These are phyloP conservation scores for Podaxis rugospora DNA, from an alignment of 768 basidiomycete genomes.

Conservation along the genomic window DNA sequence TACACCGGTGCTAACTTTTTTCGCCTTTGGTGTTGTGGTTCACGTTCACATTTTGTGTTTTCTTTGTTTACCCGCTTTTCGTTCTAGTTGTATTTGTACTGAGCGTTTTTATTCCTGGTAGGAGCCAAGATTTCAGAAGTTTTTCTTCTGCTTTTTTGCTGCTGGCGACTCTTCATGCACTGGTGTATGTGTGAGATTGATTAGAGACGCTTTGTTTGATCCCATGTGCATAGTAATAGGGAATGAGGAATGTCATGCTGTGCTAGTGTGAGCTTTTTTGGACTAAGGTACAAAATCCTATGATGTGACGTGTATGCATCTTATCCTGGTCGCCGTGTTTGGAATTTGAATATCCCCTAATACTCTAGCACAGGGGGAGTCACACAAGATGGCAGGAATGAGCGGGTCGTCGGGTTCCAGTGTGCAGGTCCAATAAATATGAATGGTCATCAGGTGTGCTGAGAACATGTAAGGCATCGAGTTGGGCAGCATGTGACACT, in stretches of 20 bases:
- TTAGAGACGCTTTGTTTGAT: neutral
- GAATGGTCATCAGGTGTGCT: neutral
- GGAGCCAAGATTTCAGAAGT: neutral
- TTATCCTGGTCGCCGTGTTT: neutral
- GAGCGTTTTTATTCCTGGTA: neutral
- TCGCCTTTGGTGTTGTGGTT: neutral
- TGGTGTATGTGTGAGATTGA: neutral
- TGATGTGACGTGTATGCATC: constrained; percentile 1
- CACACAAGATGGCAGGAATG: neutral
- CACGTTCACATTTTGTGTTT: neutral
- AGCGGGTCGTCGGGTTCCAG: neutral
- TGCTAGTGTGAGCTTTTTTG: neutral
- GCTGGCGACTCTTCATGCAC: neutral
- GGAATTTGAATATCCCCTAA: constrained; percentile 1
- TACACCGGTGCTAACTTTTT: neutral
- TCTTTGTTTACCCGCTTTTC: neutral
- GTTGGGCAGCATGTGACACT: neutral
- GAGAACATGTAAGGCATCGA: neutral
- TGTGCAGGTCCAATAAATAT: neutral
- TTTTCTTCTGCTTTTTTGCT: neutral
- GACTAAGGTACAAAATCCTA: neutral
- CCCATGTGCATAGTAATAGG: neutral
- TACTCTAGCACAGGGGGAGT: neutral
- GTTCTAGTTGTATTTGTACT: neutral
- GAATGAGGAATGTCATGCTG: neutral